A percentile compares a stretch with the other conserved stretches of the same genome.
Evolutionary conservation across 495 filamentous ascomycete species (phyloP).

Genomic region (Penicillium soppii): DNA sequence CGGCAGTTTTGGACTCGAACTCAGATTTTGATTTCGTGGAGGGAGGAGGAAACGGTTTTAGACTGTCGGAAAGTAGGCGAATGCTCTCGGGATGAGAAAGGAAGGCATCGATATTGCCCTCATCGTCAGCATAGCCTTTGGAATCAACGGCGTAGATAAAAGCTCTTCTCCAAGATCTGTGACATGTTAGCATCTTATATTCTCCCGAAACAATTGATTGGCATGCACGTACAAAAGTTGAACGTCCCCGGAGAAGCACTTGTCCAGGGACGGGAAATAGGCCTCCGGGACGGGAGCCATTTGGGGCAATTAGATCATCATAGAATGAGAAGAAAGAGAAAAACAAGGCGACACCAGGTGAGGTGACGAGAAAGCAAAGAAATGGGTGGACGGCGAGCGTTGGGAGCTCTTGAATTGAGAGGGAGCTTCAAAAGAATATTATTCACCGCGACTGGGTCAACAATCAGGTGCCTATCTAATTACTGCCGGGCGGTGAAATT

Average conservation of each 20-base stretch:
- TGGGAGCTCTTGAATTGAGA: constrained; percentile 7
- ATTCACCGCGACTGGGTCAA: constrained; percentile 15
- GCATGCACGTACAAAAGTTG: constrained; percentile 53
- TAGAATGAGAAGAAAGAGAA: constrained; percentile 26
- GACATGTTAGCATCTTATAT: constrained; percentile 12
- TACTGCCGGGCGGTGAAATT: constrained; percentile 39
- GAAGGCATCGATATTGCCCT: constrained; percentile 56
- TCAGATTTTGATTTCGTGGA: constrained; percentile 61
- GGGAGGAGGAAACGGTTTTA: constrained; percentile 60
- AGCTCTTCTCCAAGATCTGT: constrained; percentile 74
- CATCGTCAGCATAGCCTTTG: constrained; percentile 45
- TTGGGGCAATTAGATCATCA: constrained; percentile 58
- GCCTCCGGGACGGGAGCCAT: constrained; percentile 66
- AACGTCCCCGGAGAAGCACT: constrained; percentile 57
- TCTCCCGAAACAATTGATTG: not conserved
- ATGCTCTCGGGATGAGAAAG: constrained; percentile 65
- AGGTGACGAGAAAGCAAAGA: constrained; percentile 9
- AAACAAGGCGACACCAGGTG: constrained; percentile 4
- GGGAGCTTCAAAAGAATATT: constrained; percentile 18
- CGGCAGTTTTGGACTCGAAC: constrained; percentile 85
- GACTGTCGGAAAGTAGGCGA: constrained; percentile 61
- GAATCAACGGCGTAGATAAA: constrained; percentile 63
- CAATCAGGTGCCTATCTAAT: constrained; percentile 29
- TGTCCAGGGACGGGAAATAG: constrained; percentile 65
- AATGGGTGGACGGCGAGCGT: constrained; percentile 2